Conservation (phyloP, 352 stramenopile genomes). For the Globisporangium irregulare region DNA sequence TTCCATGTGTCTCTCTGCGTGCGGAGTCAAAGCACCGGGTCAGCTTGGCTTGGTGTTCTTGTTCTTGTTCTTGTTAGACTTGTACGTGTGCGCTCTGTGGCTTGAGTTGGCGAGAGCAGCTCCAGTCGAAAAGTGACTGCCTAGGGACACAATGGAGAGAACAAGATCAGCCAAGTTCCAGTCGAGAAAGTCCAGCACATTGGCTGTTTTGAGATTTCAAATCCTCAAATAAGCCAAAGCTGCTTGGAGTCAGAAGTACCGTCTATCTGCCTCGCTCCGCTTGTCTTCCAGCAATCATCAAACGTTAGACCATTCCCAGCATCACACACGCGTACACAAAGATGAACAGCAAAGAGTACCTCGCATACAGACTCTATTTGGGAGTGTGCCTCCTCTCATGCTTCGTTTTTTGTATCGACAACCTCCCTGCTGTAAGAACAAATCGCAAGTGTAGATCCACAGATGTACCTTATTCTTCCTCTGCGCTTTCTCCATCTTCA, state of each 20-base stretch:
- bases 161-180: background rate
- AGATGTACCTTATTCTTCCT: slow-evolving; percentile 1
- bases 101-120: background rate
- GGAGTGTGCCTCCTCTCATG: background rate
- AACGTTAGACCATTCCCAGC: background rate
- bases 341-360: background rate
- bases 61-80: background rate
- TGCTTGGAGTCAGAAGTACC: background rate
- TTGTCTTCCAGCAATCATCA: background rate
- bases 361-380: slow-evolving; percentile 1
- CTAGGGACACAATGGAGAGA: background rate
- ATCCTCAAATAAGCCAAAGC: background rate
- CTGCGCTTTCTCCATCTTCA: background rate
- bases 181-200: background rate
- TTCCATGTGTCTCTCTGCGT: slow-evolving; percentile 5
- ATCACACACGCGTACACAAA: background rate
- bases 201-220: background rate
- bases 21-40: background rate
- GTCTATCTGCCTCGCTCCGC: background rate
- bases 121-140: background rate
- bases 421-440: background rate
- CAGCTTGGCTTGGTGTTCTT: background rate
- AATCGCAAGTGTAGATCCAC: background rate
- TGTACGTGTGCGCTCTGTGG: background rate
- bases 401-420: background rate